Conservation (phyloP, 352 stramenopile genomes). For the Globisporangium okanoganense region DNA sequence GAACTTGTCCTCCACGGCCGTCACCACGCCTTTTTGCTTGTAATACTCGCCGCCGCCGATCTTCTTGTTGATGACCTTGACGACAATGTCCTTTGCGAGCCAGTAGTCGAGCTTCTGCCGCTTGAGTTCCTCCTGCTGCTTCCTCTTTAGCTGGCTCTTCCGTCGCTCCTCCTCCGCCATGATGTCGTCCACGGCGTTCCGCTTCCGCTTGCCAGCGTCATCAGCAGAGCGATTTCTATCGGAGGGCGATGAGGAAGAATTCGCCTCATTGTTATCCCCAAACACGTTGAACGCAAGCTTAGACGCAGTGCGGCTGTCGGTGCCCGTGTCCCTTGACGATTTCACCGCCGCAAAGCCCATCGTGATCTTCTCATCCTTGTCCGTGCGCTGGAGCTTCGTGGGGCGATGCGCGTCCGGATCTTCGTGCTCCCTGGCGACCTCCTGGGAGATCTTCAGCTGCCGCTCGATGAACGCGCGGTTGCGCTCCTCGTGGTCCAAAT, state of each 20-base stretch:
- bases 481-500: slow-evolving; percentile 88
- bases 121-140: slow-evolving; percentile 32
- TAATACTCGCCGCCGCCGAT: slow-evolving; percentile 86
- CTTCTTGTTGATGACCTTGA: slow-evolving; percentile 94
- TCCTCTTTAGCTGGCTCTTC: slow-evolving; percentile 32
- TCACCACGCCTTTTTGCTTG: slow-evolving; percentile 84
- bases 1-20: slow-evolving; percentile 77
- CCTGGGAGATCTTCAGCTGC: slow-evolving; percentile 67
- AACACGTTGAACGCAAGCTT: slow-evolving; percentile 18
- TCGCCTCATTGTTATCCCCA: not conserved
- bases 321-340: slow-evolving; percentile 20
- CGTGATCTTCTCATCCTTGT: slow-evolving; percentile 45
- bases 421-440: slow-evolving; percentile 23
- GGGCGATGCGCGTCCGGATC: slow-evolving; percentile 31
- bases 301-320: not conserved
- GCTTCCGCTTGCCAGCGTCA: slow-evolving; percentile 22
- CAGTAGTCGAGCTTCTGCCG: slow-evolving; percentile 85
- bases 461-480: slow-evolving; percentile 71
- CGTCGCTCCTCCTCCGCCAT: slow-evolving; percentile 58
- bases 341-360: slow-evolving; percentile 28
- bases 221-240: slow-evolving; percentile 14
- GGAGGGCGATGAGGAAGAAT: not conserved
- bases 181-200: slow-evolving; percentile 38
- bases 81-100: slow-evolving; percentile 88
- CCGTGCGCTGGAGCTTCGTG: slow-evolving; percentile 57